Evolutionary conservation across 2,329 filamentous ascomycete species (phyloP).

Genomic region (Scopulariopsis brevicaulis): DNA sequence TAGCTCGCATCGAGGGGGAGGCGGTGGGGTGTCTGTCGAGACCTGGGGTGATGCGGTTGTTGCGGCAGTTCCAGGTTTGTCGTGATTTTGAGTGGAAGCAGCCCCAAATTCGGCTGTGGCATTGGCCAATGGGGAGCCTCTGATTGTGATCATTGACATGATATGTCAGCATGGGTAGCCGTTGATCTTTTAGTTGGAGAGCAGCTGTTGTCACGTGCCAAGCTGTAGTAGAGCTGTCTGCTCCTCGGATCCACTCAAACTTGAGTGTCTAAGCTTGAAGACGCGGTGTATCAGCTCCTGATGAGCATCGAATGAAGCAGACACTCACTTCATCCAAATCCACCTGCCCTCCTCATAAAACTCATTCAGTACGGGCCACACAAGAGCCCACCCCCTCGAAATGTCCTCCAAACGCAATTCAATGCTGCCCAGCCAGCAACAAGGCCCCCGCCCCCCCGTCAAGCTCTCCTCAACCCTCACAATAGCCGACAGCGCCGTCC

Average conservation of each 20-base stretch:
- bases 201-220: not conserved
- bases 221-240: not conserved
- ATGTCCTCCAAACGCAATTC: slow-evolving; percentile 45
- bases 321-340: not conserved
- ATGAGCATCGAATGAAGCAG: not conserved
- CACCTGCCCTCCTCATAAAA: not conserved
- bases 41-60: slow-evolving; percentile 11
- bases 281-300: not conserved
- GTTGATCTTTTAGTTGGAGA: not conserved
- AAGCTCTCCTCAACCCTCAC: slow-evolving; percentile 48
- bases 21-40: slow-evolving; percentile 5
- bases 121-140: slow-evolving; percentile 25
- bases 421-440: slow-evolving; percentile 37
- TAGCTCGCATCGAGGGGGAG: slow-evolving; percentile 13
- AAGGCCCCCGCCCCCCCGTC: slow-evolving; percentile 48
- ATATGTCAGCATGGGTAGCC: not conserved
- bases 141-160: slow-evolving; percentile 4
- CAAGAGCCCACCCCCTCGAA: not conserved
- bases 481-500: slow-evolving; percentile 50
- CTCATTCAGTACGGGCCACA: not conserved
- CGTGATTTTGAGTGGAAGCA: slow-evolving; percentile 5
- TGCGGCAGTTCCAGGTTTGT: slow-evolving; percentile 25
- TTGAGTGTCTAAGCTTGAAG: no score
- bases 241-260: not conserved
- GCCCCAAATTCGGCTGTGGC: slow-evolving; percentile 7